phyloP scores from a whole-genome alignment of 371 early-diverging fungal species.

The Mortierella sp. region DNA sequence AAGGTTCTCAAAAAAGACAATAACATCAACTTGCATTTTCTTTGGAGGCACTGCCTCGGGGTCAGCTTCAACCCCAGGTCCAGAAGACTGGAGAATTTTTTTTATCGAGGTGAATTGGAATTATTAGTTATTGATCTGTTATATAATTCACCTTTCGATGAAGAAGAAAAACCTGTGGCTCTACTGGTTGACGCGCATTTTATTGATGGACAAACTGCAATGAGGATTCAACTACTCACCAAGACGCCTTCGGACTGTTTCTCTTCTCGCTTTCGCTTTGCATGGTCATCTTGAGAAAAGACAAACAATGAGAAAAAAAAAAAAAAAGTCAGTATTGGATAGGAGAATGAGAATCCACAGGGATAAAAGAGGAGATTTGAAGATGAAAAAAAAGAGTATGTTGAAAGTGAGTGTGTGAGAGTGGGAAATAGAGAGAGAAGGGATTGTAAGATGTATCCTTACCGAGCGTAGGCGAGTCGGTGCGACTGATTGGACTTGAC shows the following conservation, averaged over 20 bases:
- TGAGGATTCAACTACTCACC: slow-evolving; percentile 7
- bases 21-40: slow-evolving; percentile 42
- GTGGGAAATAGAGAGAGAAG: neutral
- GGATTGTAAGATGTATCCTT: neutral
- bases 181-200: neutral
- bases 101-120: neutral
- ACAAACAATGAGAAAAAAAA: neutral
- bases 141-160: neutral
- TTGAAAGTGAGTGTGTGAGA: no score
- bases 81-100: slow-evolving; percentile 16
- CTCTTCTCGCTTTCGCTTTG: slow-evolving; percentile 48
- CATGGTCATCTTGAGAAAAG: slow-evolving; percentile 34
- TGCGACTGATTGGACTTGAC: slow-evolving; percentile 45
- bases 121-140: neutral
- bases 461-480: slow-evolving; percentile 39
- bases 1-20: neutral
- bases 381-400: neutral
- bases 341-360: slow-evolving; percentile 1
- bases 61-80: slow-evolving; percentile 18
- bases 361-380: neutral
- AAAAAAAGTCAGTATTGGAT: neutral
- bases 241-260: slow-evolving; percentile 17
- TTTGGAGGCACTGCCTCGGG: slow-evolving; percentile 44
- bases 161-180: neutral
- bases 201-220: neutral